Evolutionary conservation across 805 yeast genomes (phyloP), one percentile per base, ranked within the genome.

Genomic region (Ascoidea asiatica): DNA sequence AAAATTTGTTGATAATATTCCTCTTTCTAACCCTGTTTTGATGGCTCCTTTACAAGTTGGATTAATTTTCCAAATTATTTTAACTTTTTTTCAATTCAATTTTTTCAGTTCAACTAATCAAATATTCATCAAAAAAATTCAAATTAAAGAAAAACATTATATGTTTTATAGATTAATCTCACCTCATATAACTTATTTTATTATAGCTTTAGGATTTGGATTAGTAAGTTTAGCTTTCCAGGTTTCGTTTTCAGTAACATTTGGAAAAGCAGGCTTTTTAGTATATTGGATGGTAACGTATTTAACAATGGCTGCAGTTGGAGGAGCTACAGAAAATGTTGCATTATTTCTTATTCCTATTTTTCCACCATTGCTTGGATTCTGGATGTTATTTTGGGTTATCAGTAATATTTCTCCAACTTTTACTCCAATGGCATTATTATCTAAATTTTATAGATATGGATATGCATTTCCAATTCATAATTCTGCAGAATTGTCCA

Each of bases 21-120:
- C 84, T 2, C 65, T 63, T 43, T 58, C 59, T 1, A 63, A 75
- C 52, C 64, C 73, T 2, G 76, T 73, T 4, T 55, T 78, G 13
- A 52, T 70, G 39, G 88, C 88, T 0, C 87, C 89, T 4, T 59
- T 77, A 4, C 90, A 82, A 57, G 79, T 83, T 48, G 92, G 92
- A 43, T 67, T 81, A 50, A 79, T 84, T 57, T 83, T 77, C 56
- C 65, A 81, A 56, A 70, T 84, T 53, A 77, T 84, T 56, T 58
- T 82, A 46, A 76, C 90, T 3, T 81, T 85, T 56, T 81, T 85
- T 70, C 80, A 78, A 52, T 70, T 81, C 52, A 72, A 59, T 23
- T 72, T 82, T 64, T 79, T 78, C 55, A 61, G 61, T 11, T 72
- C 71, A 19, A 52, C 79, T 17, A 81, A 83, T 55, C 63, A 61